Percentiles rank a stretch among this genome's conserved stretches.
These are phyloP conservation scores for Ogataea chonburiensis DNA, from an alignment of 805 yeast genomes.

Conservation along the genomic window DNA sequence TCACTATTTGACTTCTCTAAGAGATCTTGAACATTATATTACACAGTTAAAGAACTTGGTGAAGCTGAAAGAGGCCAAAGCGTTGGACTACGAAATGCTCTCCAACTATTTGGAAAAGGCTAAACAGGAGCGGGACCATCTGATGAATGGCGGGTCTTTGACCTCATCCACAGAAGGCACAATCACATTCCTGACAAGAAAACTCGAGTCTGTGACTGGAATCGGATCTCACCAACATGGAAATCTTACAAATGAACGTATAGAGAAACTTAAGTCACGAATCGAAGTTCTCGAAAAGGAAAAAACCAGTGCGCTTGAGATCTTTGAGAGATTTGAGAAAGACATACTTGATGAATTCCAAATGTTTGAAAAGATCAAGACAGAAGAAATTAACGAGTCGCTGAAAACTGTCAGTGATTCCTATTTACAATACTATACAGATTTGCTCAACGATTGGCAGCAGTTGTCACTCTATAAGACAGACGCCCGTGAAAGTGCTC, in stretches of 20 bases:
- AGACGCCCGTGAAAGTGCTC: slow-evolving; percentile 2
- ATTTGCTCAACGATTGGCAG: slow-evolving; percentile 69
- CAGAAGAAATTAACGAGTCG: slow-evolving; percentile 70
- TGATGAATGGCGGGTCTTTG: slow-evolving; percentile 37
- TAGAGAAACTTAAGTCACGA: slow-evolving; percentile 39
- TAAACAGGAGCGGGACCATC: slow-evolving; percentile 52
- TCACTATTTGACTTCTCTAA: slow-evolving; percentile 75
- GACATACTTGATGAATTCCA: slow-evolving; percentile 51
- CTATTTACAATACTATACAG: slow-evolving; percentile 70
- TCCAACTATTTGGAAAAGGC: slow-evolving; percentile 76
- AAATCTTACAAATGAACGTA: slow-evolving; percentile 43
- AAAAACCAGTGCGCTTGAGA: slow-evolving; percentile 40
- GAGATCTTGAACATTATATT: slow-evolving; percentile 84
- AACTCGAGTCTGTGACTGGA: slow-evolving; percentile 48
- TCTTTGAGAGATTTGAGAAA: slow-evolving; percentile 46
- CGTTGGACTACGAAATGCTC: slow-evolving; percentile 84
- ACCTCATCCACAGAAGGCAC: slow-evolving; percentile 37
- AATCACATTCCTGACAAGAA: slow-evolving; percentile 40
- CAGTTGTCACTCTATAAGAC: slow-evolving; percentile 26
- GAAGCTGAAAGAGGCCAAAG: slow-evolving; percentile 85
- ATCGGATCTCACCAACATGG: slow-evolving; percentile 40
- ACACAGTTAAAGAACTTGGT: slow-evolving; percentile 63
- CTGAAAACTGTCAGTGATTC: slow-evolving; percentile 72
- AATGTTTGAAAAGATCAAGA: slow-evolving; percentile 77
- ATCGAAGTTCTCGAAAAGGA: slow-evolving; percentile 47